phyloP scores from a whole-genome alignment of 2,329 filamentous ascomycete genomes.

The Zelopaecilomyces penicillatus region DNA sequence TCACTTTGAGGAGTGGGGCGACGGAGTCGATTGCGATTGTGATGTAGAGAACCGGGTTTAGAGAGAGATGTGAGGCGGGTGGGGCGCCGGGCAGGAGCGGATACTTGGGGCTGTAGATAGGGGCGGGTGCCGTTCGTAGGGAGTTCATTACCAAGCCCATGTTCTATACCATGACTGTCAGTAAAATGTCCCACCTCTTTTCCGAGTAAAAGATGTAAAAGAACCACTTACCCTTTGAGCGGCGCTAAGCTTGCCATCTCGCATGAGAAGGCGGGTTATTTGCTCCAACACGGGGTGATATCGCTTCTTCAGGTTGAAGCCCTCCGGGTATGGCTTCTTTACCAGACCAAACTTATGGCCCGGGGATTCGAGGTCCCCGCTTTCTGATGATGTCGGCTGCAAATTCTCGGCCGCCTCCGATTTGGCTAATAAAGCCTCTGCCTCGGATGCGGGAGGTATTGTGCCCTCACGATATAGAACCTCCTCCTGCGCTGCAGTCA shows the following conservation, averaged over 20 bases:
- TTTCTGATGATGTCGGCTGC: conserved; percentile 10
- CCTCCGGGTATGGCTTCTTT: conserved; percentile 52
- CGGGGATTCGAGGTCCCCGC: conserved; percentile 22
- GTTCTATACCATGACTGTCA: conserved; percentile 46
- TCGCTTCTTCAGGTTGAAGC: conserved; percentile 62
- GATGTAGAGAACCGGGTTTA: conserved; percentile 85
- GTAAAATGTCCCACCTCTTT: neutral
- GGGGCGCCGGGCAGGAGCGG: conserved; percentile 70
- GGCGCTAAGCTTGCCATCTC: conserved; percentile 77
- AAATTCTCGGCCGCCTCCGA: conserved; percentile 12
- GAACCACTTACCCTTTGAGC: conserved; percentile 68
- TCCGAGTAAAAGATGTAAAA: too few species aligned
- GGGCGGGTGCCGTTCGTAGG: conserved; percentile 76
- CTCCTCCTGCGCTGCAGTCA: conserved; percentile 36
- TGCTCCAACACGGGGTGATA: conserved; percentile 82
- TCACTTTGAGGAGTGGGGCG: conserved; percentile 76
- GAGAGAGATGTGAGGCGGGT: conserved; percentile 68
- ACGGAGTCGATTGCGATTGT: conserved; percentile 87
- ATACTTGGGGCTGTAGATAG: conserved; percentile 61
- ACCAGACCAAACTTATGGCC: conserved; percentile 78
- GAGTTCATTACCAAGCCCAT: conserved; percentile 75
- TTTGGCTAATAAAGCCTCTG: conserved; percentile 22
- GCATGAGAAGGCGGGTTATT: conserved; percentile 85
- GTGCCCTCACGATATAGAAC: conserved; percentile 34
- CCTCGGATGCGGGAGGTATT: conserved; percentile 28